These are phyloP conservation scores for Diaporthe humulicola DNA, from an alignment of 2,329 filamentous ascomycete genomes.

Conservation along the genomic window DNA sequence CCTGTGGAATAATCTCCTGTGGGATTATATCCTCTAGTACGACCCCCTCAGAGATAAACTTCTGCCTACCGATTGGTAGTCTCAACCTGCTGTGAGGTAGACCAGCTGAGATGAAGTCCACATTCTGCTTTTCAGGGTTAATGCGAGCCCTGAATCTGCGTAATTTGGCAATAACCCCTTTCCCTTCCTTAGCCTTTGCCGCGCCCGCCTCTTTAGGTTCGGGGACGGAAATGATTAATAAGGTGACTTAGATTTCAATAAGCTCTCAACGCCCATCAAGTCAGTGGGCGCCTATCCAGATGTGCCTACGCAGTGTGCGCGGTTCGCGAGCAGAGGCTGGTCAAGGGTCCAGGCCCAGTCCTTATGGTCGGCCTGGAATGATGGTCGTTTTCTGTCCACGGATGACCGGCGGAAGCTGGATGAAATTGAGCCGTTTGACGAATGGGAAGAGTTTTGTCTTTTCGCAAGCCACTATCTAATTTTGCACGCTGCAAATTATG, in stretches of 20 bases:
- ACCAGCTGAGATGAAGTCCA: too few relatives aligned
- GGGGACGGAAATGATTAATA: background rate
- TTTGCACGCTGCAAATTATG: constrained; percentile 69
- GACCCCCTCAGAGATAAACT: too few relatives aligned
- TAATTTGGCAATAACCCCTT: background rate
- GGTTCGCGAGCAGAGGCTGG: constrained; percentile 82
- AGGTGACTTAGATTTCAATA: constrained; percentile 72
- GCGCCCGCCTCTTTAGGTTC: background rate
- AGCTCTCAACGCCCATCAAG: constrained; percentile 82
- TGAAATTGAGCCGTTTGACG: constrained; percentile 85
- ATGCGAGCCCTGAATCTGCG: background rate
- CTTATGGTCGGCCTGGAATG: constrained; percentile 87
- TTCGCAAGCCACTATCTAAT: constrained; percentile 90
- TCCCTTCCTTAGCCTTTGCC: background rate
- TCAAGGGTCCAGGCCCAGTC: constrained; percentile 70
- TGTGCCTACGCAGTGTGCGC: constrained; percentile 72
- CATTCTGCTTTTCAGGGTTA: background rate
- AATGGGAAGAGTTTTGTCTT: constrained; percentile 94
- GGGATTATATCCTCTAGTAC: background rate
- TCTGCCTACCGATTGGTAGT: too few relatives aligned
- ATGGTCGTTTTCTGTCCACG: constrained; percentile 73
- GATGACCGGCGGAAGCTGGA: constrained; percentile 75
- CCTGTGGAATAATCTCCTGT: background rate
- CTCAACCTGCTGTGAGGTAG: too few relatives aligned
- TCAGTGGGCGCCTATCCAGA: constrained; percentile 79